These are phyloP conservation scores for Diphasiastrum complanatum DNA, from an alignment of 83 land plant species.

Conservation along the genomic window DNA sequence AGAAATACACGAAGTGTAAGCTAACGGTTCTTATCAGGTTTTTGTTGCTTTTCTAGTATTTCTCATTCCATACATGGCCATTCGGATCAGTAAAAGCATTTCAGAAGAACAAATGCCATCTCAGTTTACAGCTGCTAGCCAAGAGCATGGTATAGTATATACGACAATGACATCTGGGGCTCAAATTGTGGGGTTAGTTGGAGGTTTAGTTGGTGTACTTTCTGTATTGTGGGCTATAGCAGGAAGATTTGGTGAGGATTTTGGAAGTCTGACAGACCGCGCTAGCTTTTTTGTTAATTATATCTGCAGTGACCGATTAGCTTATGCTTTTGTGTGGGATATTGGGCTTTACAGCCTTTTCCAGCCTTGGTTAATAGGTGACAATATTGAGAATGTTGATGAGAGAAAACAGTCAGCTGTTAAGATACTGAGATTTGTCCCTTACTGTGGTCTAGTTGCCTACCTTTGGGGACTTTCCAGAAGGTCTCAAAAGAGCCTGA, in stretches of 20 bases:
- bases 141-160: constrained; percentile 33
- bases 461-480: constrained; percentile 53
- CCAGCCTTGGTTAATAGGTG: constrained; percentile 94
- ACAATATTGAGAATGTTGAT: constrained; percentile 60
- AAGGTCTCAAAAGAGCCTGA: constrained; percentile 25
- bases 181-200: constrained; percentile 44
- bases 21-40: no score
- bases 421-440: constrained; percentile 54
- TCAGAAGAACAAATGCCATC: neutral
- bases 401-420: constrained; percentile 33
- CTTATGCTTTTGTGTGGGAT: constrained; percentile 98
- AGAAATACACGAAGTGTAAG: no score
- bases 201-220: constrained; percentile 51
- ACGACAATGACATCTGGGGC: constrained; percentile 52
- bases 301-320: constrained; percentile 68
- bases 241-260: constrained; percentile 60
- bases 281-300: constrained; percentile 54
- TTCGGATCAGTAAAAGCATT: constrained; percentile 46
- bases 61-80: constrained; percentile 99
- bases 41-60: no score
- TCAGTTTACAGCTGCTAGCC: neutral
- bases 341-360: constrained; percentile 64
- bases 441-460: constrained; percentile 74
- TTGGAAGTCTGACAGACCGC: constrained; percentile 67
- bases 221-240: constrained; percentile 58